A percentile compares a stretch with the other conserved stretches of the same genome.
These are phyloP conservation scores for Penicillium sp. DNA, from an alignment of 2,329 filamentous ascomycete genomes.

Conservation along the genomic window DNA sequence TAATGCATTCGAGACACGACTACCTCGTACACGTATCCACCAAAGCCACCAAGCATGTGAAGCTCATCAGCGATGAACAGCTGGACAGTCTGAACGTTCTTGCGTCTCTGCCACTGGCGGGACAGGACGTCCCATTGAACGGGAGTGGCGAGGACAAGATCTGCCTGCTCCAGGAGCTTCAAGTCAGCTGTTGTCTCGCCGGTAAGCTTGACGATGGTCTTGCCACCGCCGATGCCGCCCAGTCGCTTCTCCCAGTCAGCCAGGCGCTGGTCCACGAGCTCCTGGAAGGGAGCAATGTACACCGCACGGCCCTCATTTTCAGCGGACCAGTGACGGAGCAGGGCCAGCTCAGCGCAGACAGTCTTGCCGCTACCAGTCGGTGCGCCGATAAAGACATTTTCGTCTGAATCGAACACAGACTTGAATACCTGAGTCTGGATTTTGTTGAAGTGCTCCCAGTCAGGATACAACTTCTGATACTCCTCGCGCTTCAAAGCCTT, in stretches of 20 bases:
- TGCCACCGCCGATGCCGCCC: slow-evolving; percentile 73
- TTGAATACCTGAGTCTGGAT: slow-evolving; percentile 98
- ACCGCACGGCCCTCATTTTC: slow-evolving; percentile 75
- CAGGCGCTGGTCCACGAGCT: slow-evolving; percentile 79
- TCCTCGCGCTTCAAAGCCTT: slow-evolving; percentile 85
- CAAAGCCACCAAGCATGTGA: slow-evolving; percentile 84
- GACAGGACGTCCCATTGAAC: slow-evolving; percentile 95
- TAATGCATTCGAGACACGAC: slow-evolving; percentile 98
- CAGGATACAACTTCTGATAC: slow-evolving; percentile 77
- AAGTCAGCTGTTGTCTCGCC: slow-evolving; percentile 91
- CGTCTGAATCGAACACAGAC: slow-evolving; percentile 84
- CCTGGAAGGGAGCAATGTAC: slow-evolving; percentile 93
- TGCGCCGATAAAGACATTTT: slow-evolving; percentile 92
- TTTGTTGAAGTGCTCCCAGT: slow-evolving; percentile 91
- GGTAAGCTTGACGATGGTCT: slow-evolving; percentile 88
- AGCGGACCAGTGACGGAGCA: slow-evolving; percentile 84
- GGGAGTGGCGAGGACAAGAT: slow-evolving; percentile 90
- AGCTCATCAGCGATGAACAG: slow-evolving; percentile 95
- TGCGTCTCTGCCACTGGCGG: slow-evolving; percentile 92
- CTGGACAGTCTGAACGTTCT: slow-evolving; percentile 88
- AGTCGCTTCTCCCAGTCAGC: slow-evolving; percentile 86
- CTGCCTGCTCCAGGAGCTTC: slow-evolving; percentile 81
- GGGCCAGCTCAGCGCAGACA: slow-evolving; percentile 90
- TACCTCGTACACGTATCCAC: slow-evolving; percentile 91
- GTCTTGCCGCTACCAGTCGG: slow-evolving; percentile 96